Evolutionary conservation across 345 rosid genomes (phyloP).

Genomic region (Rubroshorea leprosula): DNA sequence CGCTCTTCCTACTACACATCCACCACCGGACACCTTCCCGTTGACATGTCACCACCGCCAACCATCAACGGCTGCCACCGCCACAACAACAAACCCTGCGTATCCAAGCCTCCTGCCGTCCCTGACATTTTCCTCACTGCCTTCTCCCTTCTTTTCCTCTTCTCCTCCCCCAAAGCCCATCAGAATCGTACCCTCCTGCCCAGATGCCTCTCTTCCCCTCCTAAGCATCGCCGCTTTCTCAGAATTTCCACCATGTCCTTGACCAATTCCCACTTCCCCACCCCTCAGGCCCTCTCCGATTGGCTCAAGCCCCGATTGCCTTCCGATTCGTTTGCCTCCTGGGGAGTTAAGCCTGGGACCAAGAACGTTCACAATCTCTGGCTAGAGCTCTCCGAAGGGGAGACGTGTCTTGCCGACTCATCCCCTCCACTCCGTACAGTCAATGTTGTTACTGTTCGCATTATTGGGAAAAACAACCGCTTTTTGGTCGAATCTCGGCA

Average conservation of each 20-base stretch:
- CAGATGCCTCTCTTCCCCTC: conserved; percentile 30
- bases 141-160: conserved; percentile 30
- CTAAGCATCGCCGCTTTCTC: conserved; percentile 42
- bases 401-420: conserved; percentile 60
- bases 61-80: conserved; percentile 9
- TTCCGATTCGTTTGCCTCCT: conserved; percentile 69
- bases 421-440: conserved; percentile 73
- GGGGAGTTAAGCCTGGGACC: conserved; percentile 94
- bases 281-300: conserved; percentile 75
- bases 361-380: conserved; percentile 96
- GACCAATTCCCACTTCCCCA: conserved; percentile 39
- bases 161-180: conserved; percentile 31
- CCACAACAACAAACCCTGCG: background rate
- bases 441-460: conserved; percentile 57
- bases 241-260: conserved; percentile 41
- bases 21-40: background rate
- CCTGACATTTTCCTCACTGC: conserved; percentile 46
- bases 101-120: conserved; percentile 10
- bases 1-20: background rate
- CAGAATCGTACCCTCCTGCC: background rate
- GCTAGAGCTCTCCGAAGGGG: conserved; percentile 86
- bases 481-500: conserved; percentile 69
- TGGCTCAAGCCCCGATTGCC: conserved; percentile 85
- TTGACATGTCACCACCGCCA: background rate
- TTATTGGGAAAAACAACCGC: conserved; percentile 33